Percentiles rank a stretch among this genome's conserved stretches.
These are phyloP conservation scores for Bathelium albidoporum DNA, from an alignment of 495 filamentous ascomycete genomes.

Conservation along the genomic window DNA sequence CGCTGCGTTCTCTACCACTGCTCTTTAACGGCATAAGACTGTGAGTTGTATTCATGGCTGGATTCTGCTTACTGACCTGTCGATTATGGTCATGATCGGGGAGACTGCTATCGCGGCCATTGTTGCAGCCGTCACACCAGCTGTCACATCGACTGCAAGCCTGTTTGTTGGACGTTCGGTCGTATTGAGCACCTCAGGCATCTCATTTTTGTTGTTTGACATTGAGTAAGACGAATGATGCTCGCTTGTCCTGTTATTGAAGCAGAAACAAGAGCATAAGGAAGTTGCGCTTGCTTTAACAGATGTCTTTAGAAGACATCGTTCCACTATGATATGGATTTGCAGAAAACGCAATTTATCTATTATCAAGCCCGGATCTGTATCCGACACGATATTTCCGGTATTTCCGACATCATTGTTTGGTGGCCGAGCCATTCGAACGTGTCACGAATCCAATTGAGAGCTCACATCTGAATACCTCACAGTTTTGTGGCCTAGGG, in stretches of 20 bases:
- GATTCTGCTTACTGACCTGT: neutral
- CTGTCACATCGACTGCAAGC: neutral
- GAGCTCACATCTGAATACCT: neutral
- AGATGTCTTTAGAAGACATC: neutral
- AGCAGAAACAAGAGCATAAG: neutral
- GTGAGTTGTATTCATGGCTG: neutral
- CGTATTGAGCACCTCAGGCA: neutral
- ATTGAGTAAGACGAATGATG: neutral
- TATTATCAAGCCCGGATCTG: neutral
- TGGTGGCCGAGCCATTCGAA: neutral
- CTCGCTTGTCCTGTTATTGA: neutral
- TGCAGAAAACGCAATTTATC: neutral
- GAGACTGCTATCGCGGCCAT: neutral
- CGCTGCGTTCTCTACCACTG: conserved; percentile 1
- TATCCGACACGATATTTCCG: conserved; percentile 2
- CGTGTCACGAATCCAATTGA: neutral
- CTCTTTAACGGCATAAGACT: neutral
- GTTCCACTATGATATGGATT: neutral
- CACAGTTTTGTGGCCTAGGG: neutral
- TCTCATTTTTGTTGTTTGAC: neutral
- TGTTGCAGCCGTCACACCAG: neutral
- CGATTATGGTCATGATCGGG: conserved; percentile 4
- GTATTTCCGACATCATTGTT: neutral
- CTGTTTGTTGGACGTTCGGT: neutral
- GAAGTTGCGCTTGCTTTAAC: neutral